Evolutionary conservation across 2,329 filamentous ascomycete species (phyloP), one percentile per base, ranked within the genome.

Genomic region (Phaeosphaeriaceae sp.): DNA sequence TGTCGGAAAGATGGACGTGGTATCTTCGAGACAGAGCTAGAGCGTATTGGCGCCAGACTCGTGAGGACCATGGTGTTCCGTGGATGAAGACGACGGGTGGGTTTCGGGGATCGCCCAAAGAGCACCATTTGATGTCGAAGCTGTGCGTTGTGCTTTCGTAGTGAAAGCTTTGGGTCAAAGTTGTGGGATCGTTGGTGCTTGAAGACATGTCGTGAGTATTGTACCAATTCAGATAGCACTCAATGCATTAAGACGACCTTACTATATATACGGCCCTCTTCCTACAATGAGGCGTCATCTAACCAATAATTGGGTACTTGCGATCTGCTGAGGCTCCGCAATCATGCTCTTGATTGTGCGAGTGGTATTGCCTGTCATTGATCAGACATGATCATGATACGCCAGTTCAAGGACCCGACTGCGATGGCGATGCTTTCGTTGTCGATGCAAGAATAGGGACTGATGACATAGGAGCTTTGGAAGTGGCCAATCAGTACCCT

Each of bases 21-120:
- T 57, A 66, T 22, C 58, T 26, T 13, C 54, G 53, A 4, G 65
- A 64, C 23, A 69, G 49, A 26, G 63, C 54, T 13, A 58, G 53
- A 5, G 67, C 65, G 44, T 60, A 60, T n/a, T 65, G 60, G 3
- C 21, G 17, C 65, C 65, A 69, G 47, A 66, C 61, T 17, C 55
- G 65, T 13, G 63, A 67, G n/a, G 63, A 62, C 66, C 66, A 69
- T n/a, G 66, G 65, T 1, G 66, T 69, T n/a, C 66, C 66, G 35
- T 69, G 66, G 30, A 69, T 63, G 50, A 67, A 66, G 48, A 66
- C 54, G 4, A 69, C 50, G 21, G 65, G 66, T 28, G 54, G 61
- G 5, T 52, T 56, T 9, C 22, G 22, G 9, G 53, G 47, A 28
- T 49, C 11, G 40, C 66, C 65, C 4, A 69, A 50, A 1, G 61